Conservation (phyloP, 2,329 filamentous ascomycete genomes). For the Stylonectria norvegica region DNA sequence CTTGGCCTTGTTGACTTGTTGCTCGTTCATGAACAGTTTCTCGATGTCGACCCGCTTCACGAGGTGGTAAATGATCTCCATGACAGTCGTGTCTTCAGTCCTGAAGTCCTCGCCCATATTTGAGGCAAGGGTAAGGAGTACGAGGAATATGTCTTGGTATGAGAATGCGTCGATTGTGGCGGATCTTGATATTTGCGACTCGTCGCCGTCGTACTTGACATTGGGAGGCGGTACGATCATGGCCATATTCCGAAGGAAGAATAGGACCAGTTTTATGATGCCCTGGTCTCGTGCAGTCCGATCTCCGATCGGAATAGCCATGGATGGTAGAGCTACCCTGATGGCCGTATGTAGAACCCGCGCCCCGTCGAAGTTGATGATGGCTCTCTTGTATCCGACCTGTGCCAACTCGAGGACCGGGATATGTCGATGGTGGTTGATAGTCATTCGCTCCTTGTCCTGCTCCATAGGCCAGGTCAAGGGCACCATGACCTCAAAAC, state of each 20-base stretch:
- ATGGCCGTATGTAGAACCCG: slow-evolving; percentile 78
- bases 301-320: slow-evolving; percentile 75
- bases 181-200: slow-evolving; percentile 83
- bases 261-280: slow-evolving; percentile 86
- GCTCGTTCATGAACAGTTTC: slow-evolving; percentile 80
- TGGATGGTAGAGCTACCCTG: slow-evolving; percentile 76
- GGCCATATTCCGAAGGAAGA: slow-evolving; percentile 83
- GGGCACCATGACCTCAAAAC: slow-evolving; percentile 85
- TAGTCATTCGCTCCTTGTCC: slow-evolving; percentile 74
- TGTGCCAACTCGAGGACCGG: slow-evolving; percentile 87
- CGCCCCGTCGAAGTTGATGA: slow-evolving; percentile 78
- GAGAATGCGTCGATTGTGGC: slow-evolving; percentile 86
- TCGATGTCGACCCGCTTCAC: slow-evolving; percentile 84
- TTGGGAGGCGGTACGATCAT: slow-evolving; percentile 75
- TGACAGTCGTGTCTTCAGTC: slow-evolving; percentile 79
- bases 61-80: slow-evolving; percentile 90
- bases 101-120: slow-evolving; percentile 94
- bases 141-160: slow-evolving; percentile 83
- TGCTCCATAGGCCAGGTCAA: slow-evolving; percentile 91
- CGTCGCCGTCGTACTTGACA: slow-evolving; percentile 77
- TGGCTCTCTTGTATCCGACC: slow-evolving; percentile 81
- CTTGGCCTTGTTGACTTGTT: slow-evolving; percentile 65
- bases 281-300: slow-evolving; percentile 78
- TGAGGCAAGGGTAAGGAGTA: slow-evolving; percentile 81
- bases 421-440: slow-evolving; percentile 89